phyloP scores from a whole-genome alignment of 1,284 basidiomycete species.

The Tetrapyrgos nigripes region DNA sequence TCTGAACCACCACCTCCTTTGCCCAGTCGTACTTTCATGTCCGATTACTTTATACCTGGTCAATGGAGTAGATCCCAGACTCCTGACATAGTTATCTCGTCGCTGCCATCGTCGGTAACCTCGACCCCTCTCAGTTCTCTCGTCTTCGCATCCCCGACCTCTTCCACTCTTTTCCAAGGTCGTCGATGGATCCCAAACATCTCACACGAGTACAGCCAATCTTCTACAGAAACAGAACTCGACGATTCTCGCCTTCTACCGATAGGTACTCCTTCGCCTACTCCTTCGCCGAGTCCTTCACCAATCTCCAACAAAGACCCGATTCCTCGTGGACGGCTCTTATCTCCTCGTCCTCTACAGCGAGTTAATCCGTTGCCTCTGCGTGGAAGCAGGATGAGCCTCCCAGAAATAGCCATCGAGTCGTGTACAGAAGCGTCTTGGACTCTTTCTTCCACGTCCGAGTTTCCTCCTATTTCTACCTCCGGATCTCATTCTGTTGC shows the following conservation, averaged over 20 bases:
- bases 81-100: neutral
- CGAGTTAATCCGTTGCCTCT: neutral
- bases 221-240: slow-evolving; percentile 18
- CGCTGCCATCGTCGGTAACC: slow-evolving; percentile 4
- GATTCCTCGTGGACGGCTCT: neutral
- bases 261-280: slow-evolving; percentile 13
- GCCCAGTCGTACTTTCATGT: no score
- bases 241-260: slow-evolving; percentile 17
- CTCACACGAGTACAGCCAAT: slow-evolving; percentile 28
- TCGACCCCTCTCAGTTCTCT: slow-evolving; percentile 24
- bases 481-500: slow-evolving; percentile 6
- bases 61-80: neutral
- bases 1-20: neutral
- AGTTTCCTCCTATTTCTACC: no score
- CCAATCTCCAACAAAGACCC: slow-evolving; percentile 12
- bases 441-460: neutral
- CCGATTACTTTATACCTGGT: neutral
- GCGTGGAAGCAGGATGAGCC: neutral
- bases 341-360: no score
- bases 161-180: slow-evolving; percentile 24
- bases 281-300: slow-evolving; percentile 10
- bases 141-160: slow-evolving; percentile 39
- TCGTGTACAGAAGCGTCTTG: neutral
- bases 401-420: neutral
- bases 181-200: slow-evolving; percentile 11